Evolutionary conservation across 768 basidiomycete genomes (phyloP).

Genomic region (Trametes cinnabarina): DNA sequence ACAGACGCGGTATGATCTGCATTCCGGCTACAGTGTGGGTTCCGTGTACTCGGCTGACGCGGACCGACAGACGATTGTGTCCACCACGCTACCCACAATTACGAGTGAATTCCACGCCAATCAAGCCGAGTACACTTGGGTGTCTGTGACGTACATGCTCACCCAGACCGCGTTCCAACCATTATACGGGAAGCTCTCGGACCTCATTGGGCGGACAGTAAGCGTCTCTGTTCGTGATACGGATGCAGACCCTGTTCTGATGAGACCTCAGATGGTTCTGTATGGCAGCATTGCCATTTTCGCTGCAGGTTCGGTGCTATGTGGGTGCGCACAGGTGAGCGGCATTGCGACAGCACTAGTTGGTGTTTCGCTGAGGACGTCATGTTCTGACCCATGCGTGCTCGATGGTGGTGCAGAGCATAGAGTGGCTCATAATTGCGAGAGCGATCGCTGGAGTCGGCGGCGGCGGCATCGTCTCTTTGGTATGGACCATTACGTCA

Average conservation of each 20-base stretch:
- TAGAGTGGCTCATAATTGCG: conserved; percentile 64
- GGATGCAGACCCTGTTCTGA: conserved; percentile 7
- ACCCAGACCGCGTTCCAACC: conserved; percentile 86
- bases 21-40: conserved; percentile 25
- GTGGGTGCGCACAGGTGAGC: conserved; percentile 67
- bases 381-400: conserved; percentile 6
- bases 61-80: conserved; percentile 60
- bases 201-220: conserved; percentile 79
- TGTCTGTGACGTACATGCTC: conserved; percentile 80
- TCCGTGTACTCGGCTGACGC: conserved; percentile 14
- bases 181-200: conserved; percentile 76
- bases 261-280: conserved; percentile 52
- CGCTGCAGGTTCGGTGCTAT: conserved; percentile 74
- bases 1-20: conserved; percentile 66
- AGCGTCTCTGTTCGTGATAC: conserved; percentile 16
- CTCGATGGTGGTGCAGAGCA: conserved; percentile 36
- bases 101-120: conserved; percentile 65
- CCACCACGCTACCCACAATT: conserved; percentile 82
- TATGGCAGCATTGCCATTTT: conserved; percentile 75
- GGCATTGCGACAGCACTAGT: too few species aligned
- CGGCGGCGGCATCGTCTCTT: conserved; percentile 83
- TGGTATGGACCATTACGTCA: conserved; percentile 84
- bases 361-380: conserved; percentile 19
- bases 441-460: conserved; percentile 72
- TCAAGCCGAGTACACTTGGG: conserved; percentile 79